phyloP scores from a whole-genome alignment of 2,329 filamentous ascomycete genomes.

The Colletotrichum coccodes region DNA sequence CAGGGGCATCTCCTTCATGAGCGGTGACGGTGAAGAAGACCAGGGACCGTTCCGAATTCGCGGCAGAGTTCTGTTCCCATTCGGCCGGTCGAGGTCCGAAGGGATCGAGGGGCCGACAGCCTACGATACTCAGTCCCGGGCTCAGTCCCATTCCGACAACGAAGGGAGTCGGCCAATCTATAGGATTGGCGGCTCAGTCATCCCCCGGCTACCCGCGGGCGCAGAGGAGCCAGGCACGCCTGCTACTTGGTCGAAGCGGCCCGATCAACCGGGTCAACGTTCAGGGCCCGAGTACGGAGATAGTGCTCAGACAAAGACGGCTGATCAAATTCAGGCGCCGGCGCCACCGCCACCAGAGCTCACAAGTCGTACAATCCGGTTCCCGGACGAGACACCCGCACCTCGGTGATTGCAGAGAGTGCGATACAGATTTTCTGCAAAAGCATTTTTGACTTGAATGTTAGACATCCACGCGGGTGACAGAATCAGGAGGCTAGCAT shows the following conservation, averaged over 20 bases:
- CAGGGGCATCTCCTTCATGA: constrained; percentile 40
- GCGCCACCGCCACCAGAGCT: constrained; percentile 35
- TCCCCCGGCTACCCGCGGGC: constrained; percentile 34
- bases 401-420: constrained; percentile 8
- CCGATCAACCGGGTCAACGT: constrained; percentile 5
- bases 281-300: background rate
- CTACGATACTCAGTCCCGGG: constrained; percentile 15
- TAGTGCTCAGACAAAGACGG: background rate
- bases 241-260: background rate
- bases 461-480: background rate
- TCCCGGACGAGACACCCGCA: constrained; percentile 50
- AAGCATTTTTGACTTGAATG: background rate
- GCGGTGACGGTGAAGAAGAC: constrained; percentile 33
- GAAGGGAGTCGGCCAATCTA: constrained; percentile 41
- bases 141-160: background rate
- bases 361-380: constrained; percentile 52
- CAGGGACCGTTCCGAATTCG: constrained; percentile 41
- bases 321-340: constrained; percentile 41
- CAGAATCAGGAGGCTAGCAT: background rate
- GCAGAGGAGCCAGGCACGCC: constrained; percentile 2
- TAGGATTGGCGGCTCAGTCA: constrained; percentile 52
- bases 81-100: constrained; percentile 28
- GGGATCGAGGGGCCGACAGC: background rate
- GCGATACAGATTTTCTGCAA: background rate
- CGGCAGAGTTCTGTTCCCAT: constrained; percentile 40